phyloP scores from a whole-genome alignment of 495 filamentous ascomycete species.

The Haplographium delicatum region DNA sequence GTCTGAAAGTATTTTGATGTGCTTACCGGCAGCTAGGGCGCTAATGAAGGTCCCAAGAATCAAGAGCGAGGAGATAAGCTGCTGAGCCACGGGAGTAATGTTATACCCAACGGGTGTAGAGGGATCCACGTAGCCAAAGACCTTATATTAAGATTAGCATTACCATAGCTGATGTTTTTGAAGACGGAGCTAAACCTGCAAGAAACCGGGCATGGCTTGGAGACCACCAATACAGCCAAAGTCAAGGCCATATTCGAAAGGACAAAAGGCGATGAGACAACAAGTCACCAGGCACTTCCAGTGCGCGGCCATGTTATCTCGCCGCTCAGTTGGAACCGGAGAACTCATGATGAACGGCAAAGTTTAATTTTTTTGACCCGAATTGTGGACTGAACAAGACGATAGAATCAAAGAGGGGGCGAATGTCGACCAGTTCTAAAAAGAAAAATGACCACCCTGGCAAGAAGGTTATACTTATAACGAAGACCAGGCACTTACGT shows the following conservation, averaged over 20 bases:
- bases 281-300: constrained; percentile 36
- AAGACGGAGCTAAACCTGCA: constrained; percentile 30
- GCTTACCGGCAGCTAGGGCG: constrained; percentile 36
- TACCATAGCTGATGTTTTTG: constrained; percentile 23
- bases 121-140: constrained; percentile 34
- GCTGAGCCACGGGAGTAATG: constrained; percentile 45
- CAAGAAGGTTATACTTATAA: no score
- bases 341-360: no score
- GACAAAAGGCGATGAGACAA: constrained; percentile 42
- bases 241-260: constrained; percentile 60
- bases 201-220: constrained; percentile 58
- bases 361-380: no score
- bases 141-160: background rate
- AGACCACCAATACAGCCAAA: constrained; percentile 56
- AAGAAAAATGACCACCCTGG: no score
- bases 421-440: no score
- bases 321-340: no score
- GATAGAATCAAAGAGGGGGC: no score
- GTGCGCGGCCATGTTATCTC: no score
- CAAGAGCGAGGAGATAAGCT: constrained; percentile 54
- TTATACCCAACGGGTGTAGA: constrained; percentile 46
- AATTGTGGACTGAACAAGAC: no score
- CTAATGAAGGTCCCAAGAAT: constrained; percentile 54
- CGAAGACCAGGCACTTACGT: no score
- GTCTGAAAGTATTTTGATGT: no score